Evolutionary conservation across 1,139 yeast genomes (phyloP).

Genomic region (Spencermartinsiella ligniputridi): DNA sequence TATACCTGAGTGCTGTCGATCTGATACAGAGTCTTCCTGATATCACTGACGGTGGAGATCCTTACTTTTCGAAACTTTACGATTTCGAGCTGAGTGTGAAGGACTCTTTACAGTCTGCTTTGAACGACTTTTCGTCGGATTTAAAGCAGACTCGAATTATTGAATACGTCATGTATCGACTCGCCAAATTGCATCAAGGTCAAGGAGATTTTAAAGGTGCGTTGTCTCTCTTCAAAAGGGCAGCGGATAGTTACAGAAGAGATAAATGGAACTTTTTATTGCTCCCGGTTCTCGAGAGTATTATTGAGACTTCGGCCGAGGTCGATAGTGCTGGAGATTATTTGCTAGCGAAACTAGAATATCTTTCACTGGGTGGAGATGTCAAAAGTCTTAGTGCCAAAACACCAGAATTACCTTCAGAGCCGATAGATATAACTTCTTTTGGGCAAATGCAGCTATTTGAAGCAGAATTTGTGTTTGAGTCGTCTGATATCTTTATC

Average conservation of each 20-base stretch:
- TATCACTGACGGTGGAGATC: slow-evolving; percentile 13
- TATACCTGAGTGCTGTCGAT: slow-evolving; percentile 41
- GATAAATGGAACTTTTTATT: slow-evolving; percentile 27
- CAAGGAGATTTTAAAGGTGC: slow-evolving; percentile 40
- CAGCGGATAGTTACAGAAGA: slow-evolving; percentile 23
- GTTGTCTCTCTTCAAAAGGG: slow-evolving; percentile 22
- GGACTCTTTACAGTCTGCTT: slow-evolving; percentile 23
- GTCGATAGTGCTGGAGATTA: slow-evolving; percentile 5
- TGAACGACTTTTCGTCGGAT: slow-evolving; percentile 20
- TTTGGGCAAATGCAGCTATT: slow-evolving; percentile 10
- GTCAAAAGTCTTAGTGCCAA: neutral
- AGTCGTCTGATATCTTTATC: slow-evolving; percentile 20
- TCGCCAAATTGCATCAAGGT: slow-evolving; percentile 45
- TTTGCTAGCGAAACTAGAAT: slow-evolving; percentile 8
- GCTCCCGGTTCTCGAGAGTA: slow-evolving; percentile 16
- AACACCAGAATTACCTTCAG: neutral
- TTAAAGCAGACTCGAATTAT: slow-evolving; percentile 29
- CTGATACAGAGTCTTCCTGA: slow-evolving; percentile 21
- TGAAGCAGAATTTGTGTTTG: slow-evolving; percentile 23
- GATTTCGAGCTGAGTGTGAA: slow-evolving; percentile 25
- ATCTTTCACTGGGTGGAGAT: neutral
- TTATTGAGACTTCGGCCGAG: slow-evolving; percentile 18
- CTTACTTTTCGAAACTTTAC: slow-evolving; percentile 16
- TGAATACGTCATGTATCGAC: slow-evolving; percentile 43
- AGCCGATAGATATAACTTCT: neutral